Percentiles rank a stretch among this genome's conserved stretches.
Evolutionary conservation across 805 yeast species (phyloP).

Genomic region (Candida pseudofarinosa): DNA sequence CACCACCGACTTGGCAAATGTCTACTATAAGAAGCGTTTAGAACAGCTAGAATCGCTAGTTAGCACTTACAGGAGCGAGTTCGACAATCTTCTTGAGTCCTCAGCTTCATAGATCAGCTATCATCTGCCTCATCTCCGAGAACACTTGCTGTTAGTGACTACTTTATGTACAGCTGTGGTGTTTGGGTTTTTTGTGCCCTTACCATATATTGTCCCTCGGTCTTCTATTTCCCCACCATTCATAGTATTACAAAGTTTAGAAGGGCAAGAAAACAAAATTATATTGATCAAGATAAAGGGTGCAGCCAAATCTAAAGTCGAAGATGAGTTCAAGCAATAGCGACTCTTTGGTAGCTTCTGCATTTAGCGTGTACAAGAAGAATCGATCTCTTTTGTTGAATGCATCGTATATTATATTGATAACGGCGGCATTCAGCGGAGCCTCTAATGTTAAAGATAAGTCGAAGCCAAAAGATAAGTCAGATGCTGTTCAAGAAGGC

Average conservation of each 20-base stretch:
- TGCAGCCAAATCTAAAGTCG: no score
- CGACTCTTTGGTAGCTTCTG: conserved; percentile 19
- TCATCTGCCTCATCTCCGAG: no score
- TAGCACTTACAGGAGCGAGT: conserved; percentile 19
- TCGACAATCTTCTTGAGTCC: conserved; percentile 12
- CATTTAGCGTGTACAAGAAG: conserved; percentile 33
- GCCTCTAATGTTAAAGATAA: conserved; percentile 25
- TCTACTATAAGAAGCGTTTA: conserved; percentile 27
- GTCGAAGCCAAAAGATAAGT: conserved; percentile 3
- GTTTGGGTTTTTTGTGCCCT: background rate
- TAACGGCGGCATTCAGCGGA: conserved; percentile 41
- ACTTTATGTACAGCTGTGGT: no score
- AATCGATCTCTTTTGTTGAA: conserved; percentile 38
- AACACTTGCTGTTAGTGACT: no score
- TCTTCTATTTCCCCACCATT: background rate
- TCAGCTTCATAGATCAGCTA: background rate
- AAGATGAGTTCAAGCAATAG: no score
- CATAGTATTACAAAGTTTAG: background rate
- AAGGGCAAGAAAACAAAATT: background rate
- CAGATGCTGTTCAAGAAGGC: background rate
- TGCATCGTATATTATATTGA: conserved; percentile 37
- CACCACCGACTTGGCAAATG: conserved; percentile 40
- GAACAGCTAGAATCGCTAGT: conserved; percentile 28
- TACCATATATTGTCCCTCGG: background rate
- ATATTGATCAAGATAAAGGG: no score